phyloP scores from a whole-genome alignment of 441 rosid genomes.

The Populus hybrid region DNA sequence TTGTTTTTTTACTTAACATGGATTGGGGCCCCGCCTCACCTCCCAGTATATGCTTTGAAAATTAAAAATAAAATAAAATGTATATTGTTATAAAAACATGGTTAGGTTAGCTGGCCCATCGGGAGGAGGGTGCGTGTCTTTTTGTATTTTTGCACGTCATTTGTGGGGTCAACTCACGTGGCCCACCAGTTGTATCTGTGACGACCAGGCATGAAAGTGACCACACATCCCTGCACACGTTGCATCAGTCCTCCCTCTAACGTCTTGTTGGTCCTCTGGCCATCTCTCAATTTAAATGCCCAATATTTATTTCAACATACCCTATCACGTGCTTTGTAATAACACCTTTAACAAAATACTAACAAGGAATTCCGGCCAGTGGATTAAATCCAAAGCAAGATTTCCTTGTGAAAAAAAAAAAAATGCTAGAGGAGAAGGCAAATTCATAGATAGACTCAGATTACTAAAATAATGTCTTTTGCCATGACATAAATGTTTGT shows the following conservation, averaged over 20 bases:
- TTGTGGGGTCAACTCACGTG: slow-evolving; percentile 47
- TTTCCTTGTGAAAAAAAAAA: too few species aligned
- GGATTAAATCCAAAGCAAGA: too few species aligned
- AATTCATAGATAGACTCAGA: too few species aligned
- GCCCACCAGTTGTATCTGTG: slow-evolving; percentile 31
- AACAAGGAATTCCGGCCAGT: too few species aligned
- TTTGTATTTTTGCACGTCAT: slow-evolving; percentile 56
- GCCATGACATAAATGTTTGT: too few species aligned
- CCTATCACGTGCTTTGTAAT: background rate
- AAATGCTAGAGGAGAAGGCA: too few species aligned
- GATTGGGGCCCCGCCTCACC: background rate
- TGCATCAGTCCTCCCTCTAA: background rate
- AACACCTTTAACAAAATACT: background rate
- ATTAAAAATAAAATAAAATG: too few species aligned
- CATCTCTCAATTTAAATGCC: background rate
- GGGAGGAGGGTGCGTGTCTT: slow-evolving; percentile 4
- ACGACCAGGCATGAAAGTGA: slow-evolving; percentile 43
- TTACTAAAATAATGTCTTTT: too few species aligned
- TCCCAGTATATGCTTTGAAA: background rate
- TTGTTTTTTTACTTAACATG: too few species aligned
- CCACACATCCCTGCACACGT: slow-evolving; percentile 38
- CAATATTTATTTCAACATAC: background rate
- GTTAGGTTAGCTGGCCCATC: slow-evolving; percentile 19
- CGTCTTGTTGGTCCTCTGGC: background rate
- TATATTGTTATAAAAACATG: too few species aligned